Evolutionary conservation across 2,329 filamentous ascomycete genomes (phyloP).

Genomic region (Bipolaris zeicola): DNA sequence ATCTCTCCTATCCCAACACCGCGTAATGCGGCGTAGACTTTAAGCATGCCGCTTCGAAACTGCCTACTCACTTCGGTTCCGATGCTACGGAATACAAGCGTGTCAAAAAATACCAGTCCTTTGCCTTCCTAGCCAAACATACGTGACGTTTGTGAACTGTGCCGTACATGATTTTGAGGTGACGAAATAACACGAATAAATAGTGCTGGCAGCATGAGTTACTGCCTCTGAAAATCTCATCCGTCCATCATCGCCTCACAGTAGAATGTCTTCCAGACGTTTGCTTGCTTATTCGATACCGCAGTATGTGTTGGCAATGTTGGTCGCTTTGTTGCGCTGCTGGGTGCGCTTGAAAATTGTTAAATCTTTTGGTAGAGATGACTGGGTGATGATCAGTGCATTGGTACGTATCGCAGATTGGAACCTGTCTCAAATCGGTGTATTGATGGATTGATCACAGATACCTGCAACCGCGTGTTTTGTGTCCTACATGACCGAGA

Average conservation of each 20-base stretch:
- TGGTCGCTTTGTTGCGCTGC: slow-evolving; percentile 51
- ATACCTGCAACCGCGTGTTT: slow-evolving; percentile 26
- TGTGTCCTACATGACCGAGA: slow-evolving; percentile 54
- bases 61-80: not conserved
- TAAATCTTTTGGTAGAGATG: slow-evolving; percentile 57
- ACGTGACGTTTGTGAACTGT: not conserved
- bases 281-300: slow-evolving; percentile 23
- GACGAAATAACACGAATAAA: not conserved
- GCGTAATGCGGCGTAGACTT: not conserved
- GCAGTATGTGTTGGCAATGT: slow-evolving; percentile 47
- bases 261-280: slow-evolving; percentile 1
- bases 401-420: slow-evolving; percentile 39
- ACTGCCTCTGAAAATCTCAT: not conserved
- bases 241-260: not conserved
- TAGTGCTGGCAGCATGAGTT: not conserved
- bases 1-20: not conserved
- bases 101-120: not conserved
- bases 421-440: not conserved
- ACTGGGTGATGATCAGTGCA: slow-evolving; percentile 53
- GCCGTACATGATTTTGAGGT: not conserved
- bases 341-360: slow-evolving; percentile 57
- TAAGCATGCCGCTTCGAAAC: not conserved
- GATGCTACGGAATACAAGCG: not conserved
- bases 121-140: not conserved
- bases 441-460: not conserved